Conservation (phyloP, 2,329 filamentous ascomycete genomes). For the Fusarium redolens region DNA sequence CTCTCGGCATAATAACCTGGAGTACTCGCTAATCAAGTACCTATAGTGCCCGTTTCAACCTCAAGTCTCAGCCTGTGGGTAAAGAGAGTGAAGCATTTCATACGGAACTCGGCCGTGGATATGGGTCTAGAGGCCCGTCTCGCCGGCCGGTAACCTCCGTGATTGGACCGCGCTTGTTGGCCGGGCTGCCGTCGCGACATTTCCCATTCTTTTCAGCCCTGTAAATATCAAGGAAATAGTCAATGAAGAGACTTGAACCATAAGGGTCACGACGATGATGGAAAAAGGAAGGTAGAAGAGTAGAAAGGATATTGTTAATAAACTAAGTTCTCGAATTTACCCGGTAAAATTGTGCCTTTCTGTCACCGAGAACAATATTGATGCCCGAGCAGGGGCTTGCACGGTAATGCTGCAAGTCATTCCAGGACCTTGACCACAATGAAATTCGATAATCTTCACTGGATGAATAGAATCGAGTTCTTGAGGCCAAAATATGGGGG, state of each 20-base stretch:
- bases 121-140: conserved; percentile 26
- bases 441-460: neutral
- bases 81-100: neutral
- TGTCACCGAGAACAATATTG: neutral
- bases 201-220: conserved; percentile 23
- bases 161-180: conserved; percentile 37
- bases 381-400: conserved; percentile 13
- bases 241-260: neutral
- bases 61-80: neutral
- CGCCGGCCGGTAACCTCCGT: conserved; percentile 39
- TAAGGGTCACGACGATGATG: neutral
- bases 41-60: neutral
- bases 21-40: conserved; percentile 4
- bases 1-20: neutral
- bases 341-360: neutral
- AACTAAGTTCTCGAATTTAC: neutral
- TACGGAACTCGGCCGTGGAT: conserved; percentile 31
- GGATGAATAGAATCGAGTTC: neutral
- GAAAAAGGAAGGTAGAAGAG: neutral
- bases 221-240: conserved; percentile 9
- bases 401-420: conserved; percentile 11
- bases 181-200: conserved; percentile 20
- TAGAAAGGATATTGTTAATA: neutral
- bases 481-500: conserved; percentile 10
- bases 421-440: conserved; percentile 17